phyloP scores from a whole-genome alignment of 2,329 filamentous ascomycete species.

The Calonectria pauciramosa region DNA sequence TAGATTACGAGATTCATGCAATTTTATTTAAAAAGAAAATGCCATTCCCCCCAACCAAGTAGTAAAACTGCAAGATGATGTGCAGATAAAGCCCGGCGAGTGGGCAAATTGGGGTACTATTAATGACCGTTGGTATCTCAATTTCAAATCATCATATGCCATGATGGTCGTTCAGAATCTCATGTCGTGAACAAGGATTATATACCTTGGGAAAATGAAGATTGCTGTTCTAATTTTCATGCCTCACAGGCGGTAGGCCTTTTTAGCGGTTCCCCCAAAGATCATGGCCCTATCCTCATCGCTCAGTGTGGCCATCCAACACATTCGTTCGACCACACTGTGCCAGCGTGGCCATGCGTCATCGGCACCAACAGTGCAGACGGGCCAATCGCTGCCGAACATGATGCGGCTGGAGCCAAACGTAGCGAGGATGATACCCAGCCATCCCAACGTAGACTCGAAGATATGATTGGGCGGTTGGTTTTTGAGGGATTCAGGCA shows the following conservation, averaged over 20 bases:
- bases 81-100: not conserved
- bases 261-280: conserved; percentile 79
- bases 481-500: conserved; percentile 69
- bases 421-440: conserved; percentile 76
- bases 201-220: not conserved
- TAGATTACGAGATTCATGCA: not conserved
- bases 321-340: conserved; percentile 75
- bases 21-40: not conserved
- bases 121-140: conserved; percentile 1
- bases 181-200: not conserved
- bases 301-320: conserved; percentile 72
- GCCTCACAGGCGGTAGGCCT: conserved; percentile 73
- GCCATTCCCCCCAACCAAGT: not conserved
- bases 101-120: not conserved
- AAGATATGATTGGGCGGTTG: conserved; percentile 70
- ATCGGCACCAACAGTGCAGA: conserved; percentile 77
- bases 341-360: conserved; percentile 83
- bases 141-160: not conserved
- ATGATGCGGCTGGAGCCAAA: conserved; percentile 83
- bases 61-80: not conserved
- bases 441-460: conserved; percentile 76
- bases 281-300: conserved; percentile 75
- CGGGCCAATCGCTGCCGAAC: conserved; percentile 95
- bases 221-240: not conserved
- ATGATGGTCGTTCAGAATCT: not conserved